A percentile compares a stretch with the other conserved stretches of the same genome.
These are phyloP conservation scores for Aureobasidium pullulans DNA, from an alignment of 2,329 filamentous ascomycete species.

Conservation along the genomic window DNA sequence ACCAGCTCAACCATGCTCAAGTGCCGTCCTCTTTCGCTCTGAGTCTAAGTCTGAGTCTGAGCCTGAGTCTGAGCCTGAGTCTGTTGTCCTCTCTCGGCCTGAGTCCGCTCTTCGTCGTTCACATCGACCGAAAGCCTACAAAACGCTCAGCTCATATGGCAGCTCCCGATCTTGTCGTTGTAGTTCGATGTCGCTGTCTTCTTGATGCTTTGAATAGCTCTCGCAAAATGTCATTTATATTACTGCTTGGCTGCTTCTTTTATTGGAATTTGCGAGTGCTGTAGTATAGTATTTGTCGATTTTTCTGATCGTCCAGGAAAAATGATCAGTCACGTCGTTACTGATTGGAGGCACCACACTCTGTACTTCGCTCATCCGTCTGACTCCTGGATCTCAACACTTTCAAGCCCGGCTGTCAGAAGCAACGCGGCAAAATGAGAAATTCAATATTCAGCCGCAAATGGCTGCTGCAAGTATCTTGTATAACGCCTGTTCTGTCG, in stretches of 20 bases:
- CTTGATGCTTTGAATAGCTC: background rate
- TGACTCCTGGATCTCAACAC: constrained; percentile 2
- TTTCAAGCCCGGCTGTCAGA: background rate
- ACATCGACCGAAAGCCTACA: too few species aligned
- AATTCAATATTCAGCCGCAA: background rate
- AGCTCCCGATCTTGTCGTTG: background rate
- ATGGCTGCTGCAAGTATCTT: constrained; percentile 7
- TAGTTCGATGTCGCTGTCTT: background rate
- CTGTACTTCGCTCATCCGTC: background rate
- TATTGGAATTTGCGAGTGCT: background rate
- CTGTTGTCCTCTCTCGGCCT: too few species aligned
- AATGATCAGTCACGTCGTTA: background rate
- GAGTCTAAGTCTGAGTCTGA: too few species aligned
- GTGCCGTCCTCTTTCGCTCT: too few species aligned
- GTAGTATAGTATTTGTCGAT: background rate
- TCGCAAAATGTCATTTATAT: too few species aligned
- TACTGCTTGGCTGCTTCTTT: background rate
- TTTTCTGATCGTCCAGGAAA: background rate
- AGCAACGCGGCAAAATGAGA: background rate
- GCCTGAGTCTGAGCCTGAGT: too few species aligned
- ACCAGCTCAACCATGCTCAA: too few species aligned
- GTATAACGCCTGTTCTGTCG: background rate
- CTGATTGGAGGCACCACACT: background rate
- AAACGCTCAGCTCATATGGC: too few species aligned
- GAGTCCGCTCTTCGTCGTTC: too few species aligned